A percentile compares a stretch with the other conserved stretches of the same genome.
phyloP scores from a whole-genome alignment of 2,329 filamentous ascomycete genomes.

The Alternaria arbusti region DNA sequence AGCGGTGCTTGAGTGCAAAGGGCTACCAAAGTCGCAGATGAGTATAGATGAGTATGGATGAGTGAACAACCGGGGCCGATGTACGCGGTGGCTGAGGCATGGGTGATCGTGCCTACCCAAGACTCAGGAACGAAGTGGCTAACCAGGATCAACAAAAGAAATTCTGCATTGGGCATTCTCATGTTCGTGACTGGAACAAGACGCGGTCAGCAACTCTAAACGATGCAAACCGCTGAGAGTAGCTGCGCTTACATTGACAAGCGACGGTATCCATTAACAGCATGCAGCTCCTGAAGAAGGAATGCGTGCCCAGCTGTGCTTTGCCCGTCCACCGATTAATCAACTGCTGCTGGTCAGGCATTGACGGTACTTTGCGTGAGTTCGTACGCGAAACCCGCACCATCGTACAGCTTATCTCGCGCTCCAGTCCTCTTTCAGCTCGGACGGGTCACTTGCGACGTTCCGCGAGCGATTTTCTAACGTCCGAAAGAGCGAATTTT shows the following conservation, averaged over 20 bases:
- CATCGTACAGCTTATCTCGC: background rate
- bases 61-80: constrained; percentile 10
- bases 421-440: constrained; percentile 9
- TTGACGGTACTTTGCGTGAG: background rate
- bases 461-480: constrained; percentile 29
- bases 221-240: constrained; percentile 21
- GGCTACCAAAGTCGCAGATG: background rate
- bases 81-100: constrained; percentile 8
- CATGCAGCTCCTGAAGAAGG: background rate
- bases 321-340: background rate
- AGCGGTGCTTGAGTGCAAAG: background rate
- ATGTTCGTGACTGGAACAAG: constrained; percentile 11
- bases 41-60: constrained; percentile 8
- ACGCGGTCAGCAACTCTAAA: constrained; percentile 25
- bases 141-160: background rate
- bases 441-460: constrained; percentile 11
- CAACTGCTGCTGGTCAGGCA: background rate
- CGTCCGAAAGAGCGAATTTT: constrained; percentile 9
- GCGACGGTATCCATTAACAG: background rate
- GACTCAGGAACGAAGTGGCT: background rate
- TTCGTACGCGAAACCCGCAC: background rate
- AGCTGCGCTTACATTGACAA: constrained; percentile 8
- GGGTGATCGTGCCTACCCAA: constrained; percentile 1
- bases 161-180: background rate
- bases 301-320: background rate